phyloP scores from a whole-genome alignment of 495 filamentous ascomycete genomes.

The Eremomyces bilateralis region DNA sequence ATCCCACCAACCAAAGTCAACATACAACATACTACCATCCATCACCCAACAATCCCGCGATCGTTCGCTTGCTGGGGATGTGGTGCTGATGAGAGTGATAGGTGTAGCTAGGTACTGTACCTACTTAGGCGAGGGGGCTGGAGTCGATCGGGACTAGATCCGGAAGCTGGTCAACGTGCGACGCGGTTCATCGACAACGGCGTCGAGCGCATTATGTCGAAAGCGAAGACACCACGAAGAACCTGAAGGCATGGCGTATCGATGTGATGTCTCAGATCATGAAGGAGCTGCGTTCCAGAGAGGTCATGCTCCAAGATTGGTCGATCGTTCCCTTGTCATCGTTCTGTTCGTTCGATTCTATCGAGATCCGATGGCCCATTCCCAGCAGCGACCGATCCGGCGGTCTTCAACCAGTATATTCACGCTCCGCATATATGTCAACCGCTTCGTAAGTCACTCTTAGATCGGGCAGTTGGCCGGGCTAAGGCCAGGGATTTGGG shows the following conservation, averaged over 20 bases:
- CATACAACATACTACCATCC: no score
- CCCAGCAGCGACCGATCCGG: conserved; percentile 35
- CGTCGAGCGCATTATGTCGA: conserved; percentile 38
- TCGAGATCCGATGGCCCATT: no score
- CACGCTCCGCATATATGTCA: conserved; percentile 37
- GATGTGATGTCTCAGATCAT: conserved; percentile 34
- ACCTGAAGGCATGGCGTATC: conserved; percentile 32
- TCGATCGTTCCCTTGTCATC: no score
- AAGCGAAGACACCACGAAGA: conserved; percentile 40
- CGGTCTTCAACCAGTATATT: conserved; percentile 37
- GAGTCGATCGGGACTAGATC: conserved; percentile 31
- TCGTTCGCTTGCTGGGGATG: no score
- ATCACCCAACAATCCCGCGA: no score
- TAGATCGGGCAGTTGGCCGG: conserved; percentile 37
- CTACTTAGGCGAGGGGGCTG: conserved; percentile 25
- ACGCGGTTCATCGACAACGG: conserved; percentile 30
- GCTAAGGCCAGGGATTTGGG: conserved; percentile 33
- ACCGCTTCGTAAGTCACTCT: conserved; percentile 37
- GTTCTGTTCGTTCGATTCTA: no score
- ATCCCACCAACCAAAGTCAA: no score
- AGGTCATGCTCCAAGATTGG: conserved; percentile 43
- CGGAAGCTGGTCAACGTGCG: conserved; percentile 26
- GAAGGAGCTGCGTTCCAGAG: conserved; percentile 29
- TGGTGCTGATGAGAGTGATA: no score
- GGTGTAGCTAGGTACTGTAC: no score